Percentiles rank a stretch among this genome's conserved stretches.
Conservation (phyloP, 169 alveolate genomes). For the Babesia bovis region DNA sequence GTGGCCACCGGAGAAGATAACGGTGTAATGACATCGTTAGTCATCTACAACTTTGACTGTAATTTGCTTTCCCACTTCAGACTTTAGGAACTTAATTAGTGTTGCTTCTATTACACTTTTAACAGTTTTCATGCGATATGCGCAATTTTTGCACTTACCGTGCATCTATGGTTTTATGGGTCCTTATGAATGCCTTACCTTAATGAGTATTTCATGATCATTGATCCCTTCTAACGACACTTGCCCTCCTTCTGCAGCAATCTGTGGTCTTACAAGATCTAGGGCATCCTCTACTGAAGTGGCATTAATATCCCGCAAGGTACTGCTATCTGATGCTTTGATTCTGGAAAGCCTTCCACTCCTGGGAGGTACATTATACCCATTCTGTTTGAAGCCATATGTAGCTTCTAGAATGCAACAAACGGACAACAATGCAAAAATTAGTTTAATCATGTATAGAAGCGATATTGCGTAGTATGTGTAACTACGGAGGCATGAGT, state of each 20-base stretch:
- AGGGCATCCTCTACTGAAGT: constrained; percentile 74
- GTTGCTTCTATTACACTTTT: constrained; percentile 73
- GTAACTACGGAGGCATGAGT: too few relatives aligned
- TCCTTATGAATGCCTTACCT: constrained; percentile 22
- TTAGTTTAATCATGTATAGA: neutral
- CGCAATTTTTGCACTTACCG: constrained; percentile 76
- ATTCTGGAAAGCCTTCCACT: neutral
- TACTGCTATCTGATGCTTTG: neutral
- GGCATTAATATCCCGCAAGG: constrained; percentile 45
- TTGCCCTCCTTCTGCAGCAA: constrained; percentile 76
- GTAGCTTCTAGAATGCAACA: neutral
- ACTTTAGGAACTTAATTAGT: constrained; percentile 60
- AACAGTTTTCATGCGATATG: constrained; percentile 71
- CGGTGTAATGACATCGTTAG: constrained; percentile 67
- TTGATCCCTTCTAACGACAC: constrained; percentile 67
- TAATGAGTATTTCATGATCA: constrained; percentile 36
- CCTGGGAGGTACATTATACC: neutral
- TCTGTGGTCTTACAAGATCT: constrained; percentile 74
- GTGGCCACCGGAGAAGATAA: constrained; percentile 84
- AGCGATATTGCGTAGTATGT: too few relatives aligned
- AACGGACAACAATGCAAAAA: neutral
- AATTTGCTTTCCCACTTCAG: constrained; percentile 65
- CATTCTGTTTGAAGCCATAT: constrained; percentile 1
- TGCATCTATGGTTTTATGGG: constrained; percentile 36
- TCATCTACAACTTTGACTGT: constrained; percentile 71